A percentile compares a stretch with the other conserved stretches of the same genome.
Evolutionary conservation across 2,329 filamentous ascomycete genomes (phyloP).

Genomic region (Phoma sp.): DNA sequence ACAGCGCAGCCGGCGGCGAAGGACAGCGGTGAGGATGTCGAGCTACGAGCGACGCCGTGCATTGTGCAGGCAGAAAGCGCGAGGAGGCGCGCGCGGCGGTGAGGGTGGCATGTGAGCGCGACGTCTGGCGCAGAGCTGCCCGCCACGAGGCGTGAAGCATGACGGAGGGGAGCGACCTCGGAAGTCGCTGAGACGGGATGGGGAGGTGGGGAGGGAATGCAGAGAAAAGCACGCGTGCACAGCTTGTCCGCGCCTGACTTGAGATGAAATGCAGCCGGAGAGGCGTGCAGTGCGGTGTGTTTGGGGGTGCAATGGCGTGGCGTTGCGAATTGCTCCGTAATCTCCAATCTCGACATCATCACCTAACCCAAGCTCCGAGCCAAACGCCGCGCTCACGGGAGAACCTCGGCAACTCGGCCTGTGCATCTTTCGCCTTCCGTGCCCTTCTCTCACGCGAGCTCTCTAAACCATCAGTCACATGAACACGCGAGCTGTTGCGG

Average conservation of each 20-base stretch:
- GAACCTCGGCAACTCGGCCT: conserved; percentile 1
- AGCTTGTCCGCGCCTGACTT: conserved; percentile 9
- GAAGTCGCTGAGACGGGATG: conserved; percentile 1
- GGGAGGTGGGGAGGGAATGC: background rate
- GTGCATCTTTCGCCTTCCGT: conserved; percentile 5
- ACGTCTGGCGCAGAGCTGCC: conserved; percentile 61
- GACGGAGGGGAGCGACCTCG: conserved; percentile 22
- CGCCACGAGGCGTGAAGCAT: conserved; percentile 73
- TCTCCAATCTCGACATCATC: conserved; percentile 20
- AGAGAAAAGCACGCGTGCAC: conserved; percentile 12
- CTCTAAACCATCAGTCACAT: conserved; percentile 1
- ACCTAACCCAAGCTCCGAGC: conserved; percentile 13
- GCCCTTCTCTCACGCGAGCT: conserved; percentile 11
- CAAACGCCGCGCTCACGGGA: conserved; percentile 5
- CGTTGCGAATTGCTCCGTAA: conserved; percentile 12
- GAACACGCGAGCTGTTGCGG: conserved; percentile 4
- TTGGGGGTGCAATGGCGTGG: conserved; percentile 11
- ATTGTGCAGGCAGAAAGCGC: conserved; percentile 40
- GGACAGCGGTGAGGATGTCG: conserved; percentile 31
- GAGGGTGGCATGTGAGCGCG: conserved; percentile 49
- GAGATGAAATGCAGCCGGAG: conserved; percentile 12
- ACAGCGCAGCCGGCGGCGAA: conserved; percentile 41
- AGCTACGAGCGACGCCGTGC: conserved; percentile 34
- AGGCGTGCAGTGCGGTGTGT: conserved; percentile 17
- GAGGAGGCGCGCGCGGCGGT: conserved; percentile 34